phyloP scores from a whole-genome alignment of 768 basidiomycete genomes.

The Cantharellus cinnabarinus region DNA sequence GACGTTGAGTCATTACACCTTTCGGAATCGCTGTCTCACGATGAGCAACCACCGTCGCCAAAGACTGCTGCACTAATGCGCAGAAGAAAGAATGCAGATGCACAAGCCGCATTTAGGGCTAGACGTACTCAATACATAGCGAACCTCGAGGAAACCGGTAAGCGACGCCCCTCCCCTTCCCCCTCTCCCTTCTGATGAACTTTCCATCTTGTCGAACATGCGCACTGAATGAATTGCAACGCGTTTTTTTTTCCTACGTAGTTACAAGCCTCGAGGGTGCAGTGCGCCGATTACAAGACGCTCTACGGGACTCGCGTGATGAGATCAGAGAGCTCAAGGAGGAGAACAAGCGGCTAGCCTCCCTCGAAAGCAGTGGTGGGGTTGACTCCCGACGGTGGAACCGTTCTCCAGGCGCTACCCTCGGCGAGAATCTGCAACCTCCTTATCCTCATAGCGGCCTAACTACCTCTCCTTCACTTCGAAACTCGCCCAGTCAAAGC shows the following conservation, averaged over 20 bases:
- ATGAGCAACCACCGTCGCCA: background rate
- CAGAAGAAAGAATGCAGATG: slow-evolving; percentile 62
- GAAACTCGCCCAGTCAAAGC: background rate
- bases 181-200: slow-evolving; percentile 10
- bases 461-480: background rate
- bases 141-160: slow-evolving; percentile 62
- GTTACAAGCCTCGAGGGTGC: slow-evolving; percentile 74
- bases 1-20: background rate
- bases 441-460: background rate
- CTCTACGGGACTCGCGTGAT: slow-evolving; percentile 43
- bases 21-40: background rate
- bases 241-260: slow-evolving; percentile 13
- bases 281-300: slow-evolving; percentile 65
- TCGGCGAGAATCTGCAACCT: background rate
- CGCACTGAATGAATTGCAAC: background rate
- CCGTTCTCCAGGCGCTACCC: background rate
- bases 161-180: slow-evolving; percentile 8
- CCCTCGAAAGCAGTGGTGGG: background rate
- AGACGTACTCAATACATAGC: slow-evolving; percentile 66
- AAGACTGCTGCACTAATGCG: slow-evolving; percentile 4
- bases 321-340: slow-evolving; percentile 43
- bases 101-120: slow-evolving; percentile 25
- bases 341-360: slow-evolving; percentile 35
- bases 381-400: background rate
- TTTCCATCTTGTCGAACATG: slow-evolving; percentile 13